Evolutionary conservation across 2,329 filamentous ascomycete species (phyloP).

Genomic region (Pseudopithomyces maydicus): DNA sequence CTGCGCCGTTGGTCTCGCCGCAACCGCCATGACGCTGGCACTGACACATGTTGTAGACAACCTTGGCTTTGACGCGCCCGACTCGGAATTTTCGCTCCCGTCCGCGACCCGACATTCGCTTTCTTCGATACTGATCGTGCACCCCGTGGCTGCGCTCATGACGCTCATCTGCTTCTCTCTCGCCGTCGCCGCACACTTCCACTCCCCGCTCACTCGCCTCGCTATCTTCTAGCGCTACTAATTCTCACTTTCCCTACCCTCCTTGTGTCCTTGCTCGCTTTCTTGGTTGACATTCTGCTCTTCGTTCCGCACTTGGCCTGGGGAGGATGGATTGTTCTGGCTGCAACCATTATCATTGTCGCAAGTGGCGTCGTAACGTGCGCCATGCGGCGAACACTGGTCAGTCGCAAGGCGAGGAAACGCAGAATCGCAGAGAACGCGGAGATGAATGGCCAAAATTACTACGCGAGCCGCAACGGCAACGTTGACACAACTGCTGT

Average conservation of each 20-base stretch:
- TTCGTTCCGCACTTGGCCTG: conserved; percentile 94
- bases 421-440: conserved; percentile 90
- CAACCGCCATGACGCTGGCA: conserved; percentile 15
- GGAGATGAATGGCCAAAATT: conserved; percentile 96
- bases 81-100: conserved; percentile 63
- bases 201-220: conserved; percentile 87
- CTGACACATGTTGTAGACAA: conserved; percentile 46
- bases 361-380: conserved; percentile 85
- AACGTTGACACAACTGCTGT: conserved; percentile 29
- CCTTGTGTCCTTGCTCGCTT: conserved; percentile 80
- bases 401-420: conserved; percentile 91
- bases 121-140: conserved; percentile 89
- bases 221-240: conserved; percentile 82
- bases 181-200: conserved; percentile 81
- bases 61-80: conserved; percentile 52
- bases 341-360: conserved; percentile 82
- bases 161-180: conserved; percentile 84
- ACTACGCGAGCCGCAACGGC: conserved; percentile 64
- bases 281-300: conserved; percentile 89
- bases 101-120: conserved; percentile 71
- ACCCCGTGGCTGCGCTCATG: conserved; percentile 86
- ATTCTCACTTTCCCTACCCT: conserved; percentile 87
- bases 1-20: not conserved
- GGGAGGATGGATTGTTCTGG: conserved; percentile 93
- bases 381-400: conserved; percentile 90